A percentile compares a stretch with the other conserved stretches of the same genome.
These are phyloP conservation scores for Aegilops umbellulata DNA, from an alignment of 176 grass and related monocot genomes.

Conservation along the genomic window DNA sequence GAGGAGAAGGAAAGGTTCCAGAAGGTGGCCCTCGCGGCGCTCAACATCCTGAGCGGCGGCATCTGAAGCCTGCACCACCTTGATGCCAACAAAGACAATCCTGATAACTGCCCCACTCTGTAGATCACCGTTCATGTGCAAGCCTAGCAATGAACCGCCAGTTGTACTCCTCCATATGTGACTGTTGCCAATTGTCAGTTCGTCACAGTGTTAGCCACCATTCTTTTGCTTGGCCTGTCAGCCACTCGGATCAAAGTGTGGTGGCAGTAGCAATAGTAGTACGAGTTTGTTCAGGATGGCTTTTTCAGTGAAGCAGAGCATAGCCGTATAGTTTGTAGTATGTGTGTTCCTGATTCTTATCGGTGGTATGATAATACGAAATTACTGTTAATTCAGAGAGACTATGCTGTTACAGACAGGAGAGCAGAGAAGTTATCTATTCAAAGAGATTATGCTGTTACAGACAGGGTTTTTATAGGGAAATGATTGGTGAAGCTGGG, in stretches of 20 bases:
- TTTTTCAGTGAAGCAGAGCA: slow-evolving; percentile 12
- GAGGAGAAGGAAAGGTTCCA: slow-evolving; percentile 75
- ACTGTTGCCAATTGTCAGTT: background rate
- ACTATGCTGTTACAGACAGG: background rate
- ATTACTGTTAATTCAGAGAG: background rate
- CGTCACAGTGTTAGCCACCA: background rate
- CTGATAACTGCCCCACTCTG: background rate
- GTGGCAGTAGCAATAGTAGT: background rate
- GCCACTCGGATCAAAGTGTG: background rate
- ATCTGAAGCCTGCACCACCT: background rate
- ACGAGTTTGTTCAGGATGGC: background rate
- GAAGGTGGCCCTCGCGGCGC: slow-evolving; percentile 69
- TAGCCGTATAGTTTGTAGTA: background rate
- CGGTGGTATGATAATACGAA: background rate
- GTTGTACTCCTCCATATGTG: background rate
- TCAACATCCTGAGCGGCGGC: slow-evolving; percentile 64
- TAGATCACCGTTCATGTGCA: background rate
- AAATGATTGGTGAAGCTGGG: no score
- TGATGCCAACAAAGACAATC: background rate
- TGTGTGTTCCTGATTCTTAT: background rate
- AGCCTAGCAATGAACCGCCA: background rate
- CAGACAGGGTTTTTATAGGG: no score
- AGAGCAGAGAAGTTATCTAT: background rate
- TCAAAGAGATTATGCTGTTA: no score
- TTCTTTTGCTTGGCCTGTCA: background rate